Evolutionary conservation across 495 filamentous ascomycete genomes (phyloP).

Genomic region (Xylaria curta): DNA sequence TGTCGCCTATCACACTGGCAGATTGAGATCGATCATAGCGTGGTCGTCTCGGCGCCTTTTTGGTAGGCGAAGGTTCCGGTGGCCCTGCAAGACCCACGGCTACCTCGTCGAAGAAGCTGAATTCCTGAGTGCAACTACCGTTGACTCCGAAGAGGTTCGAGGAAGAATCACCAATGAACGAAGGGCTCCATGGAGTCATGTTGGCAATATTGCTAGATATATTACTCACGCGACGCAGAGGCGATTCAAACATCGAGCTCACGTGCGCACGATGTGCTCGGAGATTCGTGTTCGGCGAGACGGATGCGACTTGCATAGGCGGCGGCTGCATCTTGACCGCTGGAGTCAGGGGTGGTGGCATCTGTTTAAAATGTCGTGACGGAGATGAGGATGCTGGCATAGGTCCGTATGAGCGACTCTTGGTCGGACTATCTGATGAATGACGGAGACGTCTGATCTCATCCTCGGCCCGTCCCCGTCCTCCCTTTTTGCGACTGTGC

Average conservation of each 20-base stretch:
- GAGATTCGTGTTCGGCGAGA: slow-evolving; percentile 95
- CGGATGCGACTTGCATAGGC: slow-evolving; percentile 79
- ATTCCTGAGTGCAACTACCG: slow-evolving; percentile 45
- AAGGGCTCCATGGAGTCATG: slow-evolving; percentile 72
- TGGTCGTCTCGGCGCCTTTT: slow-evolving; percentile 70
- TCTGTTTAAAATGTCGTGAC: slow-evolving; percentile 65
- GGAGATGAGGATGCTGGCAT: slow-evolving; percentile 60
- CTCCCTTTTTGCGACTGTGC: slow-evolving; percentile 79
- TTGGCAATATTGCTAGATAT: slow-evolving; percentile 54
- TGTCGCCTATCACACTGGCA: slow-evolving; percentile 68
- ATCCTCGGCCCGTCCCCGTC: slow-evolving; percentile 88
- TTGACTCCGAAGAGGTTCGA: not conserved
- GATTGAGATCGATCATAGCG: slow-evolving; percentile 64
- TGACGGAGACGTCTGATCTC: slow-evolving; percentile 93
- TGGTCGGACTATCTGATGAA: slow-evolving; percentile 90
- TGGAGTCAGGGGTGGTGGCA: slow-evolving; percentile 84
- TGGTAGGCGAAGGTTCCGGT: slow-evolving; percentile 76
- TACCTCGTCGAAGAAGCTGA: slow-evolving; percentile 76
- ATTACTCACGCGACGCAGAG: slow-evolving; percentile 73
- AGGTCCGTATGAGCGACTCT: slow-evolving; percentile 56
- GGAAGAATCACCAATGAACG: slow-evolving; percentile 56
- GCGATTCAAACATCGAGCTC: slow-evolving; percentile 86
- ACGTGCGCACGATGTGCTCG: slow-evolving; percentile 88
- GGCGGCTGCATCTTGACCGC: slow-evolving; percentile 85
- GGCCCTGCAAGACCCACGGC: slow-evolving; percentile 54